Evolutionary conservation across 2,329 filamentous ascomycete genomes (phyloP), one percentile per base, ranked within the genome.

Genomic region (Claviceps sorghi): DNA sequence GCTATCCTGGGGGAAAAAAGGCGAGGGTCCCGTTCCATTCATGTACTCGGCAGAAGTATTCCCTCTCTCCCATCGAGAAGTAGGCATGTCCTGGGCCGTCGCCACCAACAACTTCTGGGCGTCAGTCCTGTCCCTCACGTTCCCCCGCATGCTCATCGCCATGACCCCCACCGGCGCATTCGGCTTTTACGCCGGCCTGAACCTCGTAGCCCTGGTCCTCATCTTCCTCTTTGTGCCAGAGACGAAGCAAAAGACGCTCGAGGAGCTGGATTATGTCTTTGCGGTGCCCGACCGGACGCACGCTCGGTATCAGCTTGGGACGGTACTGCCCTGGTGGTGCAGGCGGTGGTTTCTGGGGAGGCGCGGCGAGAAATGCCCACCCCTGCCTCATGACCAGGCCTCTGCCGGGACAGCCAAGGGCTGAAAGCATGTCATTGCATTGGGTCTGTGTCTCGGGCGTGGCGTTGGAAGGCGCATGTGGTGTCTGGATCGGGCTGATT

Each of bases 181-280:
- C 52, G 68, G 67, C 0, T 68, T 73, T 56, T 76, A 76, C 46
- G 72, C 72, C 0, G 72, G 66, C 2, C 69, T 75, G 36, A 76
- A 76, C 55, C 43, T 72, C 0, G 59, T 73, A 0, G 73, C 72
- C 0, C 68, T 74, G 59, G 52, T 67, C 42, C 65, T 76, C 56
- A 75, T 75, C 55, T 74, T 75, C 55, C 65, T 73, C 30, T 67
- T 74, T 49, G 68, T 76, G 0, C 73, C 72, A 0, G 73, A 76
- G 61, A 76, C 73, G 2, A 75, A 75, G 62, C 71, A 74, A 40
- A 68, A 71, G 51, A 75, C 72, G 0, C 65, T 76, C 0, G 73
- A 76, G 54, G 73, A 76, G 52, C 69, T 76, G 9, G 72, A 76
- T 61, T 71, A 71, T 36, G 69, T 75, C 34, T 76, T 75, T 47